Base-by-base conservation (phyloP, 177 flowering plant species). In the Telopea speciosissima region DNA sequence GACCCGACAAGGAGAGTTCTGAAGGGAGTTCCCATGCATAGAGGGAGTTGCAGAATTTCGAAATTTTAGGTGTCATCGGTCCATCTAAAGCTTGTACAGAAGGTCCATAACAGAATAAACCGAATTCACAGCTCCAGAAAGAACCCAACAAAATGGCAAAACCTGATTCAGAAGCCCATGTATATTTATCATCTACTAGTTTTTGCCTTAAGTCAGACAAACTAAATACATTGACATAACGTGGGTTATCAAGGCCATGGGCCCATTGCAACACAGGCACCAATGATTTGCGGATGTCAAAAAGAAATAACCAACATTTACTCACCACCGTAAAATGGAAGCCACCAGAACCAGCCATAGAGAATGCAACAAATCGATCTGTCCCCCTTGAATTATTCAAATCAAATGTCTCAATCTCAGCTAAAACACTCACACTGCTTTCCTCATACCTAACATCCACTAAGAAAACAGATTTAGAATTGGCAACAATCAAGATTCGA, bases 21-120 rank as follows among this genome's bases (percentile, higher is more conserved):
- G 89, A 89, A 63, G 97, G 92, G 45, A 85, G 88, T 64, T 79
- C 93, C 98, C 93, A 90, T 7, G 93, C 90, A 82, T 77, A 87
- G 14, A 85, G 16, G 1, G 85, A 70, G 16, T 77, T 73, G 52
- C 75, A 70, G 11, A 76, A 17, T 45, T 78, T 77, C 21, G 80
- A 67, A 67, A 77, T 69, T 70, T 73, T 67, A 2, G 80, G 83
- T 71, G 79, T 74, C 22, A 78, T 9, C 8, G 86, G 73, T 1
- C 67, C 63, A 62, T 23, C 67, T 13, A 62, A 26, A 61, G 72
- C 67, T 25, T 83, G 83, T 21, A 72, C 52, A 74, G 81, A 49
- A 70, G 87, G 88, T 13, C 97, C 97, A 77, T 83, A 94, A 80
- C 88, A 90, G 69, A 90, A 94, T 16, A 90, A 56, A 67, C 75